A percentile compares a stretch with the other conserved stretches of the same genome.
phyloP scores from a whole-genome alignment of 257 asterid species.

The Nicotiana tabacum region DNA sequence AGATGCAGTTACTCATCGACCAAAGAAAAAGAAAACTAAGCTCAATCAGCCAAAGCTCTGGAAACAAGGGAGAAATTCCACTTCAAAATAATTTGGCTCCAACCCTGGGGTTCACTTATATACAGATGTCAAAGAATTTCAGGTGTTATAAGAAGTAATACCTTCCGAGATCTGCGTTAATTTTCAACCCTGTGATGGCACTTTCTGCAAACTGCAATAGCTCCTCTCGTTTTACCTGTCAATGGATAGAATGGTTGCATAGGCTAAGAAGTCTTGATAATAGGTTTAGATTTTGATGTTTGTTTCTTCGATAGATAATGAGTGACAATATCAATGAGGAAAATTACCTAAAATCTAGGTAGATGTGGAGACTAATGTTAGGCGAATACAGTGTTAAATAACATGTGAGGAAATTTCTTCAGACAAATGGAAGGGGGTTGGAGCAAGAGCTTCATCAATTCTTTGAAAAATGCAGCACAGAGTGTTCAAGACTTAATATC shows the following conservation, averaged over 20 bases:
- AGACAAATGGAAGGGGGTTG: too few relatives aligned
- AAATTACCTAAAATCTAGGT: too few relatives aligned
- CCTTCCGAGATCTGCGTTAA: conserved; percentile 85
- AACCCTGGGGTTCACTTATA: not conserved
- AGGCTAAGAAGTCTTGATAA: not conserved
- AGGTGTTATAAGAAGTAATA: conserved; percentile 14
- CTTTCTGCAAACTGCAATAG: conserved; percentile 94
- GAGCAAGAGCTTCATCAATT: too few relatives aligned
- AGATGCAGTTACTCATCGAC: not conserved
- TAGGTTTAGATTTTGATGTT: too few relatives aligned
- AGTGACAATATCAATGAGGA: too few relatives aligned
- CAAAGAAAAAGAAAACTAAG: not conserved
- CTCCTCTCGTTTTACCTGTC: conserved; percentile 92
- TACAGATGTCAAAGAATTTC: conserved; percentile 1
- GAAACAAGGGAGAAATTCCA: not conserved
- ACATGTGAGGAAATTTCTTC: too few relatives aligned
- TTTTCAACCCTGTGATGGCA: conserved; percentile 92
- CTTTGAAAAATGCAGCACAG: too few relatives aligned
- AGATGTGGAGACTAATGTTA: too few relatives aligned
- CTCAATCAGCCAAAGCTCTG: not conserved
- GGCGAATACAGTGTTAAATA: too few relatives aligned
- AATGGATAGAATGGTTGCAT: conserved; percentile 9
- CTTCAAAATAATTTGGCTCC: not conserved
- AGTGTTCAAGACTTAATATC: too few relatives aligned
- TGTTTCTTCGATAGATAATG: too few relatives aligned